These are phyloP conservation scores for Solanum sitiens DNA, from an alignment of 257 asterid species.

Conservation along the genomic window DNA sequence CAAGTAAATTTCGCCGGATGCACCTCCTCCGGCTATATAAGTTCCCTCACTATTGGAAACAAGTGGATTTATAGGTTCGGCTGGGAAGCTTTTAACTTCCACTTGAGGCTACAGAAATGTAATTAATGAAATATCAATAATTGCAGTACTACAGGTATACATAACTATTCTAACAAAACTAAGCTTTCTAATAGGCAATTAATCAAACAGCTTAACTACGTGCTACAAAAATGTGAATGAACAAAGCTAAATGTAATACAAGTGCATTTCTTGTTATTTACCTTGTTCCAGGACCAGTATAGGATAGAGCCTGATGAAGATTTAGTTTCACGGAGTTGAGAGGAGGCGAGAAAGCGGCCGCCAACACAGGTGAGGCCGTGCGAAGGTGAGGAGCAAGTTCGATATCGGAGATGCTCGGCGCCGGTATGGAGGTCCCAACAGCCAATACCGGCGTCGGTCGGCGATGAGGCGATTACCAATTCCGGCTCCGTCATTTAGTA, in stretches of 20 bases:
- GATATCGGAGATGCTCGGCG: conserved; percentile 53
- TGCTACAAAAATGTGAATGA: background rate
- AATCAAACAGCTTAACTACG: conserved; percentile 9
- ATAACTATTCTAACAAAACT: background rate
- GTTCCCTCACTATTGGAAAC: conserved; percentile 64
- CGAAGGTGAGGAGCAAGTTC: conserved; percentile 62
- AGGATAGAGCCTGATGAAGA: conserved; percentile 54
- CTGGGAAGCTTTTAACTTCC: conserved; percentile 79
- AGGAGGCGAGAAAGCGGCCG: conserved; percentile 67
- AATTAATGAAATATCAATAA: background rate
- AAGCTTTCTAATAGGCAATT: conserved; percentile 1
- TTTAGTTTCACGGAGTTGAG: conserved; percentile 69
- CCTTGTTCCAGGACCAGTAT: conserved; percentile 94
- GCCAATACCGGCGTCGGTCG: conserved; percentile 76
- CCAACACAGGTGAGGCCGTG: conserved; percentile 64
- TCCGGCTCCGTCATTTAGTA: conserved; percentile 42
- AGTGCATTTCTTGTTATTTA: background rate
- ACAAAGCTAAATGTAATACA: background rate
- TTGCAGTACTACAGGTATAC: background rate
- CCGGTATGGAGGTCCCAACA: conserved; percentile 90
- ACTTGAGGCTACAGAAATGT: conserved; percentile 56
- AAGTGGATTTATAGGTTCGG: conserved; percentile 58
- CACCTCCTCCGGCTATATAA: conserved; percentile 75
- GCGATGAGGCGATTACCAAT: conserved; percentile 73
- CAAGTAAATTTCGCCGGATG: conserved; percentile 66